Evolutionary conservation across 2,329 filamentous ascomycete species (phyloP).

Genomic region (Fusarium lateritium): DNA sequence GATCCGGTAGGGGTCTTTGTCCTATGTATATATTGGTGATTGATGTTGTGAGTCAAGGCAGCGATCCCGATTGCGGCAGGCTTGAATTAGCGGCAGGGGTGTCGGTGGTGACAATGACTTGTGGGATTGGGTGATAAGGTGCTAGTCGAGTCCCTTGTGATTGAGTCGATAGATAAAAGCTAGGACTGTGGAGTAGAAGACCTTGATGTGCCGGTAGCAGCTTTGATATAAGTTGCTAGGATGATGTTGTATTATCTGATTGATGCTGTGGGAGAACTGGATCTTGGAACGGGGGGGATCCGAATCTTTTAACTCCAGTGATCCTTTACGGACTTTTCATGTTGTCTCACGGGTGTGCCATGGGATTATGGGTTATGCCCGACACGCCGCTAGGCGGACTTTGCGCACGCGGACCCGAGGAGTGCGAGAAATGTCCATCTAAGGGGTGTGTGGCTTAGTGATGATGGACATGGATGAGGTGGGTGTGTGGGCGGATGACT

Average conservation of each 20-base stretch:
- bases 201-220: slow-evolving; percentile 21
- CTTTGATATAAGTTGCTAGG: slow-evolving; percentile 21
- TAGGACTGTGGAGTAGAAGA: slow-evolving; percentile 23
- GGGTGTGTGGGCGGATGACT: slow-evolving; percentile 38
- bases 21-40: slow-evolving; percentile 47
- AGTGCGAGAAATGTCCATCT: slow-evolving; percentile 42
- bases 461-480: slow-evolving; percentile 22
- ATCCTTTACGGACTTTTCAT: slow-evolving; percentile 45
- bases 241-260: slow-evolving; percentile 34
- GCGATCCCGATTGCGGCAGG: slow-evolving; percentile 51
- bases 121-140: slow-evolving; percentile 49
- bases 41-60: slow-evolving; percentile 49
- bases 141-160: slow-evolving; percentile 39
- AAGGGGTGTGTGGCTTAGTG: slow-evolving; percentile 42
- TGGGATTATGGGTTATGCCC: slow-evolving; percentile 50
- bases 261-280: slow-evolving; percentile 25
- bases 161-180: slow-evolving; percentile 16
- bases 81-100: slow-evolving; percentile 51
- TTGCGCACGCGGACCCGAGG: slow-evolving; percentile 53
- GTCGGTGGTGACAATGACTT: slow-evolving; percentile 50
- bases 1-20: slow-evolving; percentile 38
- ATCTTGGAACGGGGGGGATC: slow-evolving; percentile 39
- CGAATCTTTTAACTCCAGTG: slow-evolving; percentile 49
- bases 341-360: slow-evolving; percentile 43
- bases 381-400: slow-evolving; percentile 51